Evolutionary conservation across 768 basidiomycete species (phyloP).

Genomic region (Rhodocollybia butyracea): DNA sequence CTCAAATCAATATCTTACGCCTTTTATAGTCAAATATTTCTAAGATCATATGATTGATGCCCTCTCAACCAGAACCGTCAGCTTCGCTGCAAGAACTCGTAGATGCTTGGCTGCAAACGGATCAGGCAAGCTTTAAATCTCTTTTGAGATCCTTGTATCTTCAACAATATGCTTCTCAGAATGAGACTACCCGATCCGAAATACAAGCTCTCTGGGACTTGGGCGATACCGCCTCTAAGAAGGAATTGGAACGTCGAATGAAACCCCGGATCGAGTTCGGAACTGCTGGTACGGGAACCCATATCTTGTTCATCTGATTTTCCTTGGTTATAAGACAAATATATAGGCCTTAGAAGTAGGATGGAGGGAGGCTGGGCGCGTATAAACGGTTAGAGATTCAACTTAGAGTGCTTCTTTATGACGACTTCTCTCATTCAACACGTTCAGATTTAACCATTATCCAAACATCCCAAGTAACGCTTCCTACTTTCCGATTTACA

Average conservation of each 20-base stretch:
- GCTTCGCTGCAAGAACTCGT: slow-evolving; percentile 38
- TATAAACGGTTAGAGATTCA: slow-evolving; percentile 62
- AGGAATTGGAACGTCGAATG: slow-evolving; percentile 56
- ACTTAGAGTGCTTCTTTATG: not conserved
- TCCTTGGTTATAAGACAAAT: slow-evolving; percentile 1
- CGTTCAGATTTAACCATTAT: slow-evolving; percentile 67
- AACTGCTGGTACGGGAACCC: slow-evolving; percentile 60
- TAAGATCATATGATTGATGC: not conserved
- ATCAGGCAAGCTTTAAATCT: slow-evolving; percentile 30
- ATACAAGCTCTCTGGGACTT: slow-evolving; percentile 43
- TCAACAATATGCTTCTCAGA: slow-evolving; percentile 29
- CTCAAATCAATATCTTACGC: too few species aligned
- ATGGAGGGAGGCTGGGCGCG: slow-evolving; percentile 92
- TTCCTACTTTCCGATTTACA: not conserved
- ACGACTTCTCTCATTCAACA: not conserved
- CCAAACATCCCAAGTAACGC: slow-evolving; percentile 71
- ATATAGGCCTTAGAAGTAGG: slow-evolving; percentile 63
- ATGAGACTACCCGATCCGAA: slow-evolving; percentile 45
- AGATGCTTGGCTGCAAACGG: slow-evolving; percentile 48
- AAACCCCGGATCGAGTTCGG: slow-evolving; percentile 82
- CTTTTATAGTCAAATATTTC: too few species aligned
- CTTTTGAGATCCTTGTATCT: not conserved
- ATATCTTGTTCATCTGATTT: not conserved
- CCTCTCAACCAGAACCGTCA: not conserved
- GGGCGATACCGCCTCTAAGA: slow-evolving; percentile 32